Evolutionary conservation across 192 early-diverging fungal genomes (phyloP), one percentile per base, ranked within the genome.

Genomic region (Coemansia sp.): DNA sequence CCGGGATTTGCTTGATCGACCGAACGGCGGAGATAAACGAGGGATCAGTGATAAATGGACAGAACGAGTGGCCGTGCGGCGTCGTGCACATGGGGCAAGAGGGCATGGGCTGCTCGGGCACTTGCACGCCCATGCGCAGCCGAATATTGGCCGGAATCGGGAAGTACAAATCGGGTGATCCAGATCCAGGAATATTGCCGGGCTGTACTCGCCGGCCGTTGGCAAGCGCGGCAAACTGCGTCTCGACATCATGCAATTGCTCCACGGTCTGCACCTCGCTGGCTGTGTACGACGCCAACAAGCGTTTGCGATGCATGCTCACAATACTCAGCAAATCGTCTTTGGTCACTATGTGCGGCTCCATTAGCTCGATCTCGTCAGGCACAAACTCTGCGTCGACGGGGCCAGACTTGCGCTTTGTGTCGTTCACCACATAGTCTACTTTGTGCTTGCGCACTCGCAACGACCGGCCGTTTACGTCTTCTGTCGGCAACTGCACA

Each of bases 361-460:
- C 23, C 53, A 54, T 10, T 4, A 19, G n/a, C 20, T 12, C 22
- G 31, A 37, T 3, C 6, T 46, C 59, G 9, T 26, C 60, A 34
- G 26, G 15, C n/a, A 66, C 48, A 50, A 55, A 40, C 31, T 46
- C 62, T 46, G n/a, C 44, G 2, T 72, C 64, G 11, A 12, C 60
- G 1, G 15, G 12, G 0, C 23, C 11, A 2, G 51, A 2, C 14
- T 4, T 28, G 14, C 19, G 46, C 48, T 56, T 42, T 0, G 5
- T 31, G 34, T 68, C 34, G 6, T 19, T 10, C 38, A 42, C 58
- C 8, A 15, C 40, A 22, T 78, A 78, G 47, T 78, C 62, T 28
- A 78, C 59, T 38, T 73, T 78, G 51, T 34, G 66, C 54, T 66
- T 69, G 4, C 76, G 76, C 26, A 26, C 52, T 2, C 76, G 76